A percentile compares a stretch with the other conserved stretches of the same genome.
Evolutionary conservation across 2,329 filamentous ascomycete genomes (phyloP).

Genomic region (Colletotrichum scovillei): DNA sequence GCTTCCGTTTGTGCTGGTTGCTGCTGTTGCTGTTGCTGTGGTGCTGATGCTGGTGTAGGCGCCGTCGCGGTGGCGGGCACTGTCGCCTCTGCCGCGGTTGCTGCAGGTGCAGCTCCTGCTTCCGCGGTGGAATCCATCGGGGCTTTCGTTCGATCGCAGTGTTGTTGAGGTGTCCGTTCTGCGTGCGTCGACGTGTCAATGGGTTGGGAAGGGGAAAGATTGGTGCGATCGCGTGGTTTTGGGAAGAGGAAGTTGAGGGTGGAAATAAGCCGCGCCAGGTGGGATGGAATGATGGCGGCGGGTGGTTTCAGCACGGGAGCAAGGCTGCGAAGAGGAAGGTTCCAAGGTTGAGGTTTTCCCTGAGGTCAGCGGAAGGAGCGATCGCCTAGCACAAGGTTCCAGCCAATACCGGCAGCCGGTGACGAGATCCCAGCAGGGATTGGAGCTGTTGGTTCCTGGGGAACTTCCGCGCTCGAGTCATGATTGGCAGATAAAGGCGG

Average conservation of each 20-base stretch:
- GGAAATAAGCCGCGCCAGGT: conserved; percentile 27
- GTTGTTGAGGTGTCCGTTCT: not conserved
- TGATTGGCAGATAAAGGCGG: conserved; percentile 11
- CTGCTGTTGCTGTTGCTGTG: conserved; percentile 8
- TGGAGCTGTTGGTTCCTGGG: conserved; percentile 32
- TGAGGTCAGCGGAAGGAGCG: conserved; percentile 22
- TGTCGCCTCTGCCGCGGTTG: conserved; percentile 17
- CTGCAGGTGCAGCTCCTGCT: conserved; percentile 23
- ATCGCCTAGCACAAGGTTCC: conserved; percentile 24
- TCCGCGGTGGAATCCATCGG: conserved; percentile 29
- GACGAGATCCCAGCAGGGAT: conserved; percentile 36
- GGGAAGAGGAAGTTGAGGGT: not conserved
- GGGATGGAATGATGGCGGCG: conserved; percentile 22
- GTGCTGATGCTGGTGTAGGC: not conserved
- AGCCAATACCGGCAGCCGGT: conserved; percentile 34
- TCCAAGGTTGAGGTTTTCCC: conserved; percentile 33
- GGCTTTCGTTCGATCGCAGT: conserved; percentile 10
- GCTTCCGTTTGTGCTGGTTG: conserved; percentile 16
- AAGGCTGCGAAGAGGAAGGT: conserved; percentile 28
- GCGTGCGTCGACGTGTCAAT: not conserved
- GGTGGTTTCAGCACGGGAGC: conserved; percentile 31
- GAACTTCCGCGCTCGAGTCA: conserved; percentile 24
- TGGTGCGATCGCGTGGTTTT: not conserved
- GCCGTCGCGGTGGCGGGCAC: conserved; percentile 12
- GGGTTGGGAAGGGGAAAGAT: not conserved